Evolutionary conservation across 1,139 yeast genomes (phyloP), one percentile per base, ranked within the genome.

Genomic region (Blastobotrys ciferrii): DNA sequence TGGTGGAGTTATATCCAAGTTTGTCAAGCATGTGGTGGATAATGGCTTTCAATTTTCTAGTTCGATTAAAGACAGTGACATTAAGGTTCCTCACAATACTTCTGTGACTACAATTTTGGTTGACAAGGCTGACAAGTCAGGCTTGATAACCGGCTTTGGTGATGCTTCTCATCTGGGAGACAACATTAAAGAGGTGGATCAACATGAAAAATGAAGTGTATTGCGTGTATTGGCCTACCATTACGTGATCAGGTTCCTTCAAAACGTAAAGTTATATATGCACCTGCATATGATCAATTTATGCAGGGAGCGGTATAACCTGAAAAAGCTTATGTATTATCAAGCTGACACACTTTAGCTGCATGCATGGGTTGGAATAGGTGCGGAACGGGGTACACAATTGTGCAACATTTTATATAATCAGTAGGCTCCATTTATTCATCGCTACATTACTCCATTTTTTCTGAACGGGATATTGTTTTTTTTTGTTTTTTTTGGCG

Each of bases 1-100:
- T 62, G 97, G 97, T 15, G 96, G 96, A 4, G 87, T 87, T 1
- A 81, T 89, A 31, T 76, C 87, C 46, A 76, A 81, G 42, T 75
- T 84, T 61, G 52, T 63, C 62, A 58, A 78, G 47, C 72, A 76
- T 53, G 64, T 78, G 35, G 69, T 76, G 50, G 57, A 60, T 2
- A 58, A 64, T 43, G 63, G 67, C 4, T 80, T 56, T 39, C 53
- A 55, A n/a, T 65, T 81, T 47, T 65, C 63, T 6, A 59, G 65
- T 0, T 69, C 67, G 1, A 67, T 78, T 48, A 60, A 66, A 0
- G 66, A 61, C 5, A 73, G 69, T 1, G 75, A 74, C 47, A 70
- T 84, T 52, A 75, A 75, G 53, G 87, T 84, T 32, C 85, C 86
- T 0, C 84, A 74, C 63, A 87, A 87, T 64, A 85, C 94, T 1